A percentile compares a stretch with the other conserved stretches of the same genome.
These are phyloP conservation scores for Ustilago shanxiensis DNA, from an alignment of 1,284 basidiomycete species.

Conservation along the genomic window DNA sequence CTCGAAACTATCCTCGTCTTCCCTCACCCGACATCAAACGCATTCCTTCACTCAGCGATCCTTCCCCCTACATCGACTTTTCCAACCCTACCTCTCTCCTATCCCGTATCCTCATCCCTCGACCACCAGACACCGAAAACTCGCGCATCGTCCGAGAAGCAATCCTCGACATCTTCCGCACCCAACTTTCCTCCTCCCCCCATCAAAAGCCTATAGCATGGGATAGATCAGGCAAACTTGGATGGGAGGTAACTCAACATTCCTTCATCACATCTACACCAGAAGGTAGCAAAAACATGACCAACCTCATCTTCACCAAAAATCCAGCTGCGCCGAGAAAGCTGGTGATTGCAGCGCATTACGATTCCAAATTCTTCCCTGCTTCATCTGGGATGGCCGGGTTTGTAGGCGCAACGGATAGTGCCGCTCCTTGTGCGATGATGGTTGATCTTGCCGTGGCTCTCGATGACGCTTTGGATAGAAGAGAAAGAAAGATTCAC, in stretches of 20 bases:
- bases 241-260: slow-evolving; percentile 63
- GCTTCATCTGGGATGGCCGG: slow-evolving; percentile 76
- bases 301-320: slow-evolving; percentile 88
- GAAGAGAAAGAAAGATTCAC: slow-evolving; percentile 38
- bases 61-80: slow-evolving; percentile 49
- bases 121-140: slow-evolving; percentile 62
- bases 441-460: slow-evolving; percentile 64
- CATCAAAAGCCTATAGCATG: slow-evolving; percentile 18
- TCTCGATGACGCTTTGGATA: slow-evolving; percentile 60
- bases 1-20: slow-evolving; percentile 27
- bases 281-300: slow-evolving; percentile 83
- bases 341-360: slow-evolving; percentile 91
- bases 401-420: slow-evolving; percentile 97
- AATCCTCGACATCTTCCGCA: slow-evolving; percentile 51
- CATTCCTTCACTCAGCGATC: slow-evolving; percentile 40
- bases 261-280: slow-evolving; percentile 76
- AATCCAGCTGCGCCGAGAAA: slow-evolving; percentile 88
- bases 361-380: slow-evolving; percentile 94
- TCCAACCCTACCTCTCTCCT: slow-evolving; percentile 52
- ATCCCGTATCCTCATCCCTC: slow-evolving; percentile 65
- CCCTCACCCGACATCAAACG: slow-evolving; percentile 7
- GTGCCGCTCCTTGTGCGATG: slow-evolving; percentile 93
- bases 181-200: not conserved
- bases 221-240: slow-evolving; percentile 26
- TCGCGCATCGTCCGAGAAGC: slow-evolving; percentile 52